phyloP scores from a whole-genome alignment of 1,139 yeast genomes.

The Diutina rugosa region DNA sequence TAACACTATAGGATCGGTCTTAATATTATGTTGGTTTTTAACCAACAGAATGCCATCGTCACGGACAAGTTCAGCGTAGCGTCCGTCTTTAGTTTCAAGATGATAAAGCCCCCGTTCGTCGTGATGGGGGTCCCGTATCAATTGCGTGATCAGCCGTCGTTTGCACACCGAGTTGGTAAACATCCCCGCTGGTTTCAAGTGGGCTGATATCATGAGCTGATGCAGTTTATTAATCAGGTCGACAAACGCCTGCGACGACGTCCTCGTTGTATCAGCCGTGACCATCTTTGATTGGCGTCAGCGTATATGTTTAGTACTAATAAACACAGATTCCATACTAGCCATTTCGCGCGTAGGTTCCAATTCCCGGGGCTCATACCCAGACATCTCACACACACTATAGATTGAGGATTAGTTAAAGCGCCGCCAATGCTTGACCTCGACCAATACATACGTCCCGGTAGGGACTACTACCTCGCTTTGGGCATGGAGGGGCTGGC shows the following conservation, averaged over 20 bases:
- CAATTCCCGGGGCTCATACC: background rate
- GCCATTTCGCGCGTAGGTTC: background rate
- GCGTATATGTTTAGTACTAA: background rate
- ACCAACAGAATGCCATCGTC: background rate
- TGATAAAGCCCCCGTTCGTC: conserved; percentile 38
- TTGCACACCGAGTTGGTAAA: conserved; percentile 51
- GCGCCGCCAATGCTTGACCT: conserved; percentile 18
- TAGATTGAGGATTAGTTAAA: background rate
- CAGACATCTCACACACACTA: background rate
- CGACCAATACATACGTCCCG: conserved; percentile 27
- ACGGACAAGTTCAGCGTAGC: background rate
- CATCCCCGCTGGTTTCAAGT: conserved; percentile 42
- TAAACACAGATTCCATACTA: too few species aligned
- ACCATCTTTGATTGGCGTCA: background rate
- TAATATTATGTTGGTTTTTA: background rate
- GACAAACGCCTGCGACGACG: conserved; percentile 4
- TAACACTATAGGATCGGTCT: background rate
- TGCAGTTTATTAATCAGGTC: conserved; percentile 7
- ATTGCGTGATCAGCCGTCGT: conserved; percentile 33
- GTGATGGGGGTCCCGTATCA: conserved; percentile 46
- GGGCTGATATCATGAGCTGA: conserved; percentile 17
- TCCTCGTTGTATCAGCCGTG: background rate
- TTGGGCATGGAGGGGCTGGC: conserved; percentile 96
- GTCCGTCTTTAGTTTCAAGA: background rate
- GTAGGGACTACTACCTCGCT: conserved; percentile 46